Evolutionary conservation across 345 rosid species (phyloP).

Genomic region (Moricandia moricandioides): DNA sequence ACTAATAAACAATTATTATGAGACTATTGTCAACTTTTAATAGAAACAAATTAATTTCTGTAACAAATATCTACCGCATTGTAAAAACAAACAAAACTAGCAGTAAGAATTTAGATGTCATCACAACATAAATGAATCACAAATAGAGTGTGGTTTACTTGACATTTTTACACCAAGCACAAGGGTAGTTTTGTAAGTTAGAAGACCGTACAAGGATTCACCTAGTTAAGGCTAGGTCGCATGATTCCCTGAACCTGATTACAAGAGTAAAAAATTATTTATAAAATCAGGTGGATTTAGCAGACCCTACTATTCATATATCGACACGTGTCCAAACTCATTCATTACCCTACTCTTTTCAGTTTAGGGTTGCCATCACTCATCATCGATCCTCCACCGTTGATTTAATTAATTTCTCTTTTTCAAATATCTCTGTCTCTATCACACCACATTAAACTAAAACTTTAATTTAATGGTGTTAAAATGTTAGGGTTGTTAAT

Average conservation of each 20-base stretch:
- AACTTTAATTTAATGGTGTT: not conserved
- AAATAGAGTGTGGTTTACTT: conserved; percentile 23
- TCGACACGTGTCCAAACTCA: conserved; percentile 48
- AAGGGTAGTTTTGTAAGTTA: conserved; percentile 41
- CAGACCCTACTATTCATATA: conserved; percentile 24
- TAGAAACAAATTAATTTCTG: not conserved
- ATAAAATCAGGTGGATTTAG: conserved; percentile 44
- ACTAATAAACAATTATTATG: not conserved
- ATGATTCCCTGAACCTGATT: conserved; percentile 51
- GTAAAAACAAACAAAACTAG: conserved; percentile 3
- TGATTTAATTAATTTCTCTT: conserved; percentile 29
- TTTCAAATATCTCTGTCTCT: conserved; percentile 30
- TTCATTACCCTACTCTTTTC: conserved; percentile 12
- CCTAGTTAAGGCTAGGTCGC: conserved; percentile 61
- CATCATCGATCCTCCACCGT: conserved; percentile 36
- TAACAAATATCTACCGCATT: not conserved
- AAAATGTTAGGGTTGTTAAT: conserved; percentile 21
- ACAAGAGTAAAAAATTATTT: not conserved
- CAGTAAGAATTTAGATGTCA: conserved; percentile 11
- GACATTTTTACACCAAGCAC: conserved; percentile 8
- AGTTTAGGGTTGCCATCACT: conserved; percentile 33
- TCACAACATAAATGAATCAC: conserved; percentile 20
- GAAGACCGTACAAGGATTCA: conserved; percentile 37
- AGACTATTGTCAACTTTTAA: not conserved
- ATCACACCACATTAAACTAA: conserved; percentile 2